Base-by-base conservation (phyloP, 2,329 filamentous ascomycete genomes). In the Eurotiales sp. region DNA sequence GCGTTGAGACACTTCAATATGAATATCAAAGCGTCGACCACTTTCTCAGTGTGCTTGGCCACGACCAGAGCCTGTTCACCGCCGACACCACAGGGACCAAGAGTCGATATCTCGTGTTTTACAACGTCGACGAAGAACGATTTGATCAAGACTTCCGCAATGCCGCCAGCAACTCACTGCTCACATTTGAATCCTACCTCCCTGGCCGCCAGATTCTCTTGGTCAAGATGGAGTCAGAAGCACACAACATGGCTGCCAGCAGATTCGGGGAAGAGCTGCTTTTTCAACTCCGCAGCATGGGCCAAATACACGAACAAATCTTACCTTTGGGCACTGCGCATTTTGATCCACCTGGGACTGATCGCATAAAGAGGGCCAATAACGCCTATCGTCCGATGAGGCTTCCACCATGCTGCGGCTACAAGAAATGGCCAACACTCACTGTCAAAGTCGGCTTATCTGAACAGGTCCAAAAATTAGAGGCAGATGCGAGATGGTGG, bases 151-250 rank as follows among this genome's bases (percentile, higher is more conserved):
- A 46, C 15, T 46, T 46, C 19, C n/a, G 15, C 10, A 15, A 6
- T 45, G 21, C 43, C 10, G 12, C 27, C 10, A 22, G 19, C n/a
- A 22, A 36, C n/a, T 11, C 22, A 10, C 25, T 5, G 10, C 27
- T 46, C 11, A 46, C 43, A 30, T 46, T 17, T 19, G 25, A 46
- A 36, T 46, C 43, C 10, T 46, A 46, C 22, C 6, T 46, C 27
- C 25, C 25, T n/a, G 14, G 8, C 30, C 43, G 32, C 5, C 8
- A 36, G 7, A n/a, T 46, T 17, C 43, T 46, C 14, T 19, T 46
- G 11, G 27, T 34, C n/a, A 46, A 46, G 15, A 46, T 46, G 43
- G 43, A 32, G 8, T 46, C 17, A 15, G 43, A 46, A n/a, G 27
- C 27, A 11, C 43, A 46, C 30, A 11, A 7, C n/a, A 15, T 23